These are phyloP conservation scores for Saccharum spontaneum DNA, from an alignment of 176 grass and related monocot genomes.

Conservation along the genomic window DNA sequence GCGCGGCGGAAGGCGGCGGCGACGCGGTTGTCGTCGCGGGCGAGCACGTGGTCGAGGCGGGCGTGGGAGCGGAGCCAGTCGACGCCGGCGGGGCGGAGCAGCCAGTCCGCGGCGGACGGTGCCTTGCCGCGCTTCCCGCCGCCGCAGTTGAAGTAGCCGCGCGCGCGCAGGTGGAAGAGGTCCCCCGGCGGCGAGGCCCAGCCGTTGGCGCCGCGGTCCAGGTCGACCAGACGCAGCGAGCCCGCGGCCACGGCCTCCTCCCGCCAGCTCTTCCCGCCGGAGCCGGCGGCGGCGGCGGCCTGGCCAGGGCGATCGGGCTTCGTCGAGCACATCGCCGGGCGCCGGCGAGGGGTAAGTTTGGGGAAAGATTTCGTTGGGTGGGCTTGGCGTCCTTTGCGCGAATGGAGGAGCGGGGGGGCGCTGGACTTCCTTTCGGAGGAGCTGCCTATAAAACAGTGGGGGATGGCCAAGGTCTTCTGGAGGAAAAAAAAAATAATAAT, in stretches of 20 bases:
- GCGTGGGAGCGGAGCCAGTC: constrained; percentile 83
- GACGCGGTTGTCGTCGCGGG: constrained; percentile 67
- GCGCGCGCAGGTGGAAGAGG: constrained; percentile 72
- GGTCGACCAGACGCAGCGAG: constrained; percentile 70
- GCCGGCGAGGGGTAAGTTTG: constrained; percentile 3
- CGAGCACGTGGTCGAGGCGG: constrained; percentile 79
- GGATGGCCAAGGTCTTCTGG: neutral
- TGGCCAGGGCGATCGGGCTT: constrained; percentile 3
- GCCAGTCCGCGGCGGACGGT: constrained; percentile 54
- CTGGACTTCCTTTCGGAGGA: constrained; percentile 20
- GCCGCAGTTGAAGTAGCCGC: constrained; percentile 51
- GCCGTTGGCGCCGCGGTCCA: constrained; percentile 70
- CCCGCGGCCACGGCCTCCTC: constrained; percentile 59
- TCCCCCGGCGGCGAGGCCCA: constrained; percentile 93
- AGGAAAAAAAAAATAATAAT: neutral
- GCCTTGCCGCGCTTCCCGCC: constrained; percentile 46
- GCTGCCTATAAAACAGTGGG: constrained; percentile 49
- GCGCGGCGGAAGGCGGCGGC: constrained; percentile 64
- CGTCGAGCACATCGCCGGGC: constrained; percentile 23
- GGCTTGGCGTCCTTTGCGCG: constrained; percentile 1
- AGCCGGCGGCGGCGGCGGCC: constrained; percentile 10
- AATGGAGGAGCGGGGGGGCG: neutral
- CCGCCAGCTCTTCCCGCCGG: constrained; percentile 45
- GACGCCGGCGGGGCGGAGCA: constrained; percentile 85
- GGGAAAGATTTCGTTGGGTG: neutral